phyloP scores from a whole-genome alignment of 257 asterid genomes.

The Coffea canephora region DNA sequence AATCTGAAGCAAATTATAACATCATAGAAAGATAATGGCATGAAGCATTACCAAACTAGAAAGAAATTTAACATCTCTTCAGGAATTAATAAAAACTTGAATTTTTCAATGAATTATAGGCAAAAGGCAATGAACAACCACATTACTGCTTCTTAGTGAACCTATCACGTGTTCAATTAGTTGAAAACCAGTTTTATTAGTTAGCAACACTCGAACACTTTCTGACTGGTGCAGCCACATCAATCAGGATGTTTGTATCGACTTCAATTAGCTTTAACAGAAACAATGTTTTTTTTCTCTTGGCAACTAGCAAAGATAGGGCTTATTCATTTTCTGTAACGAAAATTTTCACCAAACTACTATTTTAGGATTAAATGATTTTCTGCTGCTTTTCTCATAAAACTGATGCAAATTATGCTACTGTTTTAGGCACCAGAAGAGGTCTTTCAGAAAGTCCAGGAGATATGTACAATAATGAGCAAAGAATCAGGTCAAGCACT shows the following conservation, averaged over 20 bases:
- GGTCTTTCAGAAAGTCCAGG: slow-evolving; percentile 31
- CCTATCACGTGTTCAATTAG: background rate
- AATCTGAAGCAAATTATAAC: background rate
- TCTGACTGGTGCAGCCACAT: background rate
- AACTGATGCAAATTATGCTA: slow-evolving; percentile 1
- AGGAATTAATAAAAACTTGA: too few relatives aligned
- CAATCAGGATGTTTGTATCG: background rate
- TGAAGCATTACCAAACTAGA: too few relatives aligned
- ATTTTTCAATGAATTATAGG: background rate
- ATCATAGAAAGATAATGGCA: background rate
- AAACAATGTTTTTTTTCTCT: too few relatives aligned
- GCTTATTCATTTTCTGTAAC: background rate
- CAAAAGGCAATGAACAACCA: background rate
- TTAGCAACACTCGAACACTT: background rate
- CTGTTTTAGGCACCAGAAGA: slow-evolving; percentile 48
- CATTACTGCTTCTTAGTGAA: background rate
- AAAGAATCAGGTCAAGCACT: slow-evolving; percentile 58
- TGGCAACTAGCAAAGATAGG: background rate
- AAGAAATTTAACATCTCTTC: background rate
- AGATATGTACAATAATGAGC: slow-evolving; percentile 43
- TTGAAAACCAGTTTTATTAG: too few relatives aligned
- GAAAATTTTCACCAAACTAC: background rate
- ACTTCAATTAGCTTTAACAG: too few relatives aligned
- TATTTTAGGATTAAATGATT: background rate
- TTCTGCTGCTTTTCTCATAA: background rate